Evolutionary conservation across 257 asterid genomes (phyloP).

Genomic region (Solanum boliviense): DNA sequence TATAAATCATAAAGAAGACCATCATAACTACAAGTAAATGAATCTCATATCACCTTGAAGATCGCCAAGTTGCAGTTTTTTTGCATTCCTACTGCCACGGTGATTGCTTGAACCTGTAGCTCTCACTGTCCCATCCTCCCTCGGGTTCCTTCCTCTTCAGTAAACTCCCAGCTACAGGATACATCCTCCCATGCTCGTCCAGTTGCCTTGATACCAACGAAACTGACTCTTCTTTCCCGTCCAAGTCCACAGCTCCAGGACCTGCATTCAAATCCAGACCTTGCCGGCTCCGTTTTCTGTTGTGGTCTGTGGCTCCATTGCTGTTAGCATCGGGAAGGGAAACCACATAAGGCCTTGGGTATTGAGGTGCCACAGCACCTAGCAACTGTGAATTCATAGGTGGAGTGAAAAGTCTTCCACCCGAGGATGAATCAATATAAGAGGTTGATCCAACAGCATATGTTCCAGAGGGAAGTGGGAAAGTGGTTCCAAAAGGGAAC

Average conservation of each 20-base stretch:
- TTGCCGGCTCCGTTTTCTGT: conserved; percentile 54
- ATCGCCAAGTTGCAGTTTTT: not conserved
- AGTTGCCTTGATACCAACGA: conserved; percentile 40
- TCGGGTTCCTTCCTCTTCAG: conserved; percentile 78
- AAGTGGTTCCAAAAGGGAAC: conserved; percentile 13
- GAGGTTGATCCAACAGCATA: conserved; percentile 36
- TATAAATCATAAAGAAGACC: not conserved
- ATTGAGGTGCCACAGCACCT: conserved; percentile 45
- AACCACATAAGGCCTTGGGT: conserved; percentile 67
- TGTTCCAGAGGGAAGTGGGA: conserved; percentile 19
- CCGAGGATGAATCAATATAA: conserved; percentile 41
- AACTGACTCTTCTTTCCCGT: conserved; percentile 45
- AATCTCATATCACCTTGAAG: not conserved
- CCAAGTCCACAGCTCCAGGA: conserved; percentile 59
- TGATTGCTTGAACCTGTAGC: conserved; percentile 62
- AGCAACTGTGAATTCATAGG: conserved; percentile 40
- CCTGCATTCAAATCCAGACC: conserved; percentile 84
- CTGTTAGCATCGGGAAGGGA: conserved; percentile 34
- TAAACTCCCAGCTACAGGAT: conserved; percentile 33
- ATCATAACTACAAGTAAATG: not conserved
- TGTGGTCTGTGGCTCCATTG: conserved; percentile 34
- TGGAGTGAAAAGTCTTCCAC: conserved; percentile 33
- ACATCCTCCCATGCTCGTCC: conserved; percentile 57
- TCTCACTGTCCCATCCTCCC: conserved; percentile 63
- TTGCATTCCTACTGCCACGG: conserved; percentile 34